Evolutionary conservation across 31 red algal species (phyloP), one percentile per base, ranked within the genome.

Genomic region (Porphyra umbilicalis): DNA sequence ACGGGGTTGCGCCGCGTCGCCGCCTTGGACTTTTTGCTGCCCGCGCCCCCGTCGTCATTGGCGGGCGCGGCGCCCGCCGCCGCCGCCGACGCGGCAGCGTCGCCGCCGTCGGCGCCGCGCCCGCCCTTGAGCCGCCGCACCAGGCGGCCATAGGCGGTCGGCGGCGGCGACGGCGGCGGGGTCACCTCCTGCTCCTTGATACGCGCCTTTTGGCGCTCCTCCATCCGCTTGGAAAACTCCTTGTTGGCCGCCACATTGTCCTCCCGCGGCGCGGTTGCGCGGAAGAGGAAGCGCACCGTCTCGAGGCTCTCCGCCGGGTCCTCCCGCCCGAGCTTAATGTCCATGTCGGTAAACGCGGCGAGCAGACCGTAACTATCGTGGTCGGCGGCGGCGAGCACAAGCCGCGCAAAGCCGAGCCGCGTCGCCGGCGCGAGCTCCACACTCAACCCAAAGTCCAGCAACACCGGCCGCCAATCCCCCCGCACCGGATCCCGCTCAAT

Each of bases 381-480:
- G 79, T 89, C 83, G 7, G 83, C 42, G n/a, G 93, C 93, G 8
- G 93, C 89, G 20, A 95, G 75, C 35, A 95, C 79, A 37, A 91
- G 74, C 11, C 76, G 81, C 29, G 85, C 86, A 83, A 95, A 90
- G 34, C 93, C 93, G 7, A 39, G 76, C 9, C 90, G 84, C 38
- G 81, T 75, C 13, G 76, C 35, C 31, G 92, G 86, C 14, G 77
- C 36, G 30, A 95, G 57, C 15, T 81, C 76, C 4, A 90, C 84
- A n/a, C 81, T 80, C 30, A 95, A 84, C 29, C 93, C 93, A 75
- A 95, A 95, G 75, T 95, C 93, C 4, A 95, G 67, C 67, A 95
- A 80, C 34, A 89, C 93, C 9, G 93, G 91, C 36, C 71, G 31
- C 32, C 38, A 44, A 30, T 80, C 78, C 16, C 82, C 44, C 31